phyloP scores from a whole-genome alignment of 139 green algal species.

The Volvox reticuliferus region DNA sequence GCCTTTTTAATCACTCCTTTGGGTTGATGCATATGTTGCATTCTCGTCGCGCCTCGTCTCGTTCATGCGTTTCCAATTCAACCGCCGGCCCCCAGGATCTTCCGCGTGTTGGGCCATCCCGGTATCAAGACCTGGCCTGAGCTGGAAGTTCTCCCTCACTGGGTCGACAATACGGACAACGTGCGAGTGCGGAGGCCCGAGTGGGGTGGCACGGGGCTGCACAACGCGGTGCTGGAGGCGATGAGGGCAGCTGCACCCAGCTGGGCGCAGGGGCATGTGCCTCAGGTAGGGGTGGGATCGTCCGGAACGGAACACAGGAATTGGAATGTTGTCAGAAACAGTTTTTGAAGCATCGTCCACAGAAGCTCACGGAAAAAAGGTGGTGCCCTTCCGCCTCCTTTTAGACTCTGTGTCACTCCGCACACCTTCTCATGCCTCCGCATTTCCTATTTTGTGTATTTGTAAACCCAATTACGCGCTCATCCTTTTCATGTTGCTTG shows the following conservation, averaged over 20 bases:
- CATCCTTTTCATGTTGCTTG: too few species aligned
- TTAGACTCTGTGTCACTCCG: too few species aligned
- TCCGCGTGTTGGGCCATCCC: constrained; percentile 72
- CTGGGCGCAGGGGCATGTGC: constrained; percentile 48
- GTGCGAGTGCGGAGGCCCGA: constrained; percentile 55
- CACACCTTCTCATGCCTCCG: too few species aligned
- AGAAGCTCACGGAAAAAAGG: neutral
- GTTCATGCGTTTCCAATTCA: too few species aligned
- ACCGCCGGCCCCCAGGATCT: constrained; percentile 48
- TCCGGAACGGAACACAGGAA: neutral
- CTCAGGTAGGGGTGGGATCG: neutral
- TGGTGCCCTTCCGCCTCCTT: too few species aligned
- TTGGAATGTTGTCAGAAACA: too few species aligned
- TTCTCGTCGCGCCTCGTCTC: too few species aligned
- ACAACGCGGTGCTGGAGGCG: constrained; percentile 51
- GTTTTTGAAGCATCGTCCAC: too few species aligned
- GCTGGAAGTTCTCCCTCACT: constrained; percentile 72
- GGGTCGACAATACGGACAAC: constrained; percentile 70
- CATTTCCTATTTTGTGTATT: too few species aligned
- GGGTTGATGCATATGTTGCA: too few species aligned
- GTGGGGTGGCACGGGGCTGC: constrained; percentile 51
- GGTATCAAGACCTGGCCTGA: constrained; percentile 61
- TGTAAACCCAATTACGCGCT: too few species aligned
- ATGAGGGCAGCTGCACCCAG: constrained; percentile 44
- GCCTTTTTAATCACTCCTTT: too few species aligned